Evolutionary conservation across 164 flowering plant genomes (phyloP), one percentile per base, ranked within the genome.

Genomic region (Magnolia changhungtana): DNA sequence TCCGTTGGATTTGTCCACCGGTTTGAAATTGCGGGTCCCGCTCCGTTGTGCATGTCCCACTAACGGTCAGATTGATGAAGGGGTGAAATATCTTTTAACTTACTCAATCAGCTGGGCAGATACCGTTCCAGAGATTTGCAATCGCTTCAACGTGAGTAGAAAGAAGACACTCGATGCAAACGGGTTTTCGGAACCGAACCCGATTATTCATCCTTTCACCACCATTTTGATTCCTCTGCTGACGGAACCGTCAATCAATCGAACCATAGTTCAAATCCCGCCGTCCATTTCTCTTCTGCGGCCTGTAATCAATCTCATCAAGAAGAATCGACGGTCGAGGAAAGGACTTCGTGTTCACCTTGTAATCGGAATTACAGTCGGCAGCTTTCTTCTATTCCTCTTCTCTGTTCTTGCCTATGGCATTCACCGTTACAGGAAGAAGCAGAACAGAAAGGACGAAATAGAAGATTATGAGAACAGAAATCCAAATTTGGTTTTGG

Each of bases 21-120:
- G 92, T 45, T 9, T 50, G 5, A 78, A 51, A 45, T 67, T 94
- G 50, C 77, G 23, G 16, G 84, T 90, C 72, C 97, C 97, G 75
- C 82, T 92, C 31, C 84, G 94, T 77, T 94, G 98, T 85, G 95
- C 98, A 70, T 94, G 98, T 84, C 98, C 95, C 8, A 90, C 93
- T 0, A 84, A 76, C 72, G 82, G 85, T 64, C 96, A 92, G 75
- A 77, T 64, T 2, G 81, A 68, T 37, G 49, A 49, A 0, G 92
- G 95, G 10, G 55, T 84, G 10, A 86, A 82, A 49, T 92, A 84
- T 77, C 78, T 92, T n/a, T 20, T 90, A 76, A 91, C 86, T 69
- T 92, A 89, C 67, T 1, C 78, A 21, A 77, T 88, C 50, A 63
- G 69, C 29, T 4, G 24, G 71, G 83, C 81, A 11, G 88, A 91